Percentiles rank a stretch among this genome's conserved stretches.
These are phyloP conservation scores for Chaetomiaceae sp. DNA, from an alignment of 2,329 filamentous ascomycete species.

Conservation along the genomic window DNA sequence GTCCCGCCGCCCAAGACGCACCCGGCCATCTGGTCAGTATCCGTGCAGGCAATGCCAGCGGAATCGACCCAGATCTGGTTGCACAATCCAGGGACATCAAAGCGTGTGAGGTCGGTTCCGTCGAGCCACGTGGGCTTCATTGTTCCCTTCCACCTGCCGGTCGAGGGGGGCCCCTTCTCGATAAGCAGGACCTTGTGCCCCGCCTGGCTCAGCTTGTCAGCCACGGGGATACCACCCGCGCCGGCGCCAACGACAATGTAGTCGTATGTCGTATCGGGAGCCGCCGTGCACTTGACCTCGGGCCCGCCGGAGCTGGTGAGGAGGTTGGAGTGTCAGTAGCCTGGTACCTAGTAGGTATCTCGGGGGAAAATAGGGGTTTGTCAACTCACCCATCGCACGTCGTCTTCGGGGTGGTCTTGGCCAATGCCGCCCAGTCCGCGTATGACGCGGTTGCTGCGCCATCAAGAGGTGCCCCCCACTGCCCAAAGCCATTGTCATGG, in stretches of 20 bases:
- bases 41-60: conserved; percentile 59
- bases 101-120: conserved; percentile 59
- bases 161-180: conserved; percentile 56
- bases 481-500: conserved; percentile 49
- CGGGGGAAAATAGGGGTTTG: background rate
- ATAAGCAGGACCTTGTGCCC: conserved; percentile 62
- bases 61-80: conserved; percentile 65
- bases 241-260: conserved; percentile 62
- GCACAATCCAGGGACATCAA: conserved; percentile 66
- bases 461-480: conserved; percentile 44
- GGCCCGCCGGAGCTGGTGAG: conserved; percentile 4
- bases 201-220: conserved; percentile 58
- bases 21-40: conserved; percentile 68
- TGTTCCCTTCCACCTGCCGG: conserved; percentile 59
- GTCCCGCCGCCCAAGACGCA: conserved; percentile 66
- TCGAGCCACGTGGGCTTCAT: conserved; percentile 58
- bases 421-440: conserved; percentile 39
- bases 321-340: background rate
- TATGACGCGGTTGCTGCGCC: conserved; percentile 39
- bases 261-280: conserved; percentile 42
- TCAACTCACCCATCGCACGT: conserved; percentile 23
- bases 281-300: conserved; percentile 16
- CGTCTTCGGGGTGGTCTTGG: conserved; percentile 34
- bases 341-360: too few species aligned
- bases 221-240: conserved; percentile 55